Evolutionary conservation across 108 stramenopile genomes (phyloP), one percentile per base, ranked within the genome.

Genomic region (Cyclotella cryptica): DNA sequence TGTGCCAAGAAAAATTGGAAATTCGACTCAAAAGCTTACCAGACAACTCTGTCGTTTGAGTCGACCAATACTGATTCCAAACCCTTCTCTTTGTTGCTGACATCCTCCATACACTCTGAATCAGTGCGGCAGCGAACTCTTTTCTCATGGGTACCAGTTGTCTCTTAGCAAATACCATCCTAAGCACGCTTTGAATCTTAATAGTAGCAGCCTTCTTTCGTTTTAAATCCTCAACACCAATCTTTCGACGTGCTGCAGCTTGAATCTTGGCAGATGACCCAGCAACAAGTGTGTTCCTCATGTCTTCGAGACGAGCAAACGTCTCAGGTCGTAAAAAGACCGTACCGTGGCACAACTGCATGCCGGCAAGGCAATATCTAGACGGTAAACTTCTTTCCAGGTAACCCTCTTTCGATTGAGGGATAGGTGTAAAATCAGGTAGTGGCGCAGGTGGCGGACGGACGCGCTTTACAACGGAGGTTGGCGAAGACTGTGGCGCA

Each of bases 101-200:
- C 80, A 89, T 90, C 42, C 93, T 88, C 35, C 85, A 65, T n/a
- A 87, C 62, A 68, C 91, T 84, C 79, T 94, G 93, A 69, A 94
- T 90, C 41, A 83, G 74, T 52, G 90, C 88, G 10, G 91, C 91
- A 13, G 91, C 88, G 51, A 19, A 51, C 57, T 84, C 83, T 39
- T 54, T 43, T 45, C 68, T 49, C 57, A 65, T 74, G 17, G 83
- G 83, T 0, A 49, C 77, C 21, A 84, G 61, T 22, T 64, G 52
- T 40, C 39, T 70, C 51, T 47, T 69, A 13, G 75, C 67, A 41
- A 24, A 60, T 8, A 29, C 28, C 83, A 84, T 84, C 44, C 83
- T 58, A 43, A 63, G 15, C 15, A 78, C 57, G 11, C 74, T 75
- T 58, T 84, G 83, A 52, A 84, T 51, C 57, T 74, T 74, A 15